A percentile compares a stretch with the other conserved stretches of the same genome.
phyloP scores from a whole-genome alignment of 208 protist species.

The Acanthamoeba triangularis region DNA sequence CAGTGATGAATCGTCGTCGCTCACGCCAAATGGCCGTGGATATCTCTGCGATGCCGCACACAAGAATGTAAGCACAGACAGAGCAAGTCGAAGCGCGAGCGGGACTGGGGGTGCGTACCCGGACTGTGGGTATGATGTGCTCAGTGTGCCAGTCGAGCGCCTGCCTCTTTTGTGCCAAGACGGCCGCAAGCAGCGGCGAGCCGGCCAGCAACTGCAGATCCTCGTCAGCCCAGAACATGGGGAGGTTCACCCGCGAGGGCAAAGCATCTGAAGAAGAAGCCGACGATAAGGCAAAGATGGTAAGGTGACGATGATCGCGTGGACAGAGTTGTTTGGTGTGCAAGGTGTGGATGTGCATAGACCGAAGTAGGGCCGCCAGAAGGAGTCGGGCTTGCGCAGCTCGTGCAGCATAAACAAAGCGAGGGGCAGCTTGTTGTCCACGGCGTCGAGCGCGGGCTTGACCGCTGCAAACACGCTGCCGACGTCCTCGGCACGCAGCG shows the following conservation, averaged over 20 bases:
- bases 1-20: background rate
- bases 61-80: too few species aligned
- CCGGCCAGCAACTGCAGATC: conserved; percentile 6
- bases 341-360: background rate
- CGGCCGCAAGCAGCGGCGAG: background rate
- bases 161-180: background rate
- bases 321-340: background rate
- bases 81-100: background rate
- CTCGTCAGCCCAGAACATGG: conserved; percentile 49
- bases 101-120: too few species aligned
- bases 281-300: background rate
- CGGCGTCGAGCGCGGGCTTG: background rate
- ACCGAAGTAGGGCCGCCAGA: conserved; percentile 67
- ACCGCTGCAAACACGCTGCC: background rate
- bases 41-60: background rate
- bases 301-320: too few species aligned
- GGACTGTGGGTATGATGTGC: conserved; percentile 5
- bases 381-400: conserved; percentile 7
- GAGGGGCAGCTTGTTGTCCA: conserved; percentile 34
- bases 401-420: conserved; percentile 55
- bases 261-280: background rate
- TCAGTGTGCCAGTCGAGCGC: background rate
- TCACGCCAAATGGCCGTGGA: background rate
- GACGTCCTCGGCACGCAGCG: background rate
- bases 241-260: conserved; percentile 33